These are phyloP conservation scores for Rheum nobile DNA, from an alignment of 148 eudicot genomes.

Conservation along the genomic window DNA sequence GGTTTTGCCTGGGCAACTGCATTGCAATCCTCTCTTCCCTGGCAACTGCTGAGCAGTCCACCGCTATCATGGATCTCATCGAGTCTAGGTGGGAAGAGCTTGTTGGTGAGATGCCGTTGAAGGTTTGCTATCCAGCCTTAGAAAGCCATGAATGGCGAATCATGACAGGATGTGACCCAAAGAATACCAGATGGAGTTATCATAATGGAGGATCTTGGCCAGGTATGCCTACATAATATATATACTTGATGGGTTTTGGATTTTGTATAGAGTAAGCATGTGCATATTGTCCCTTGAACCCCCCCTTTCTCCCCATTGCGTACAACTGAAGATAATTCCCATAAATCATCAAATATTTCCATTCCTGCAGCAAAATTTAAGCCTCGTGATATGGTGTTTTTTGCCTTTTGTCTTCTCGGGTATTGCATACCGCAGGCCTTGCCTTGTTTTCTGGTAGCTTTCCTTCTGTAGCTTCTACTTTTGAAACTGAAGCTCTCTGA, in stretches of 20 bases:
- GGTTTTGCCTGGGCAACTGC: conserved; percentile 93
- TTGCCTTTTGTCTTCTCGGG: too few relatives aligned
- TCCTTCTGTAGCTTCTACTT: too few relatives aligned
- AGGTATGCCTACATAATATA: conserved; percentile 31
- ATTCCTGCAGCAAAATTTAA: too few relatives aligned
- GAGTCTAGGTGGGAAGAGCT: conserved; percentile 87
- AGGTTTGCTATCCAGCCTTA: conserved; percentile 90
- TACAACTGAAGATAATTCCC: too few relatives aligned
- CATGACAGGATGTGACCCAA: conserved; percentile 88
- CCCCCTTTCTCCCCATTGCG: too few relatives aligned
- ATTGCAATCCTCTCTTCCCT: conserved; percentile 76
- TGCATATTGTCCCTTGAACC: too few relatives aligned
- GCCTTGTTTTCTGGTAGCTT: too few relatives aligned
- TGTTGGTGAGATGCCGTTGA: conserved; percentile 88
- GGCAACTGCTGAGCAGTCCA: conserved; percentile 72
- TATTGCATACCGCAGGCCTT: too few relatives aligned
- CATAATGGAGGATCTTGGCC: conserved; percentile 99
- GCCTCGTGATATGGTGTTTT: too few relatives aligned
- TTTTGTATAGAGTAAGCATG: too few relatives aligned
- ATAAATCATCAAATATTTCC: too few relatives aligned
- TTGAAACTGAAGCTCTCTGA: too few relatives aligned
- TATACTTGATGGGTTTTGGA: not conserved
- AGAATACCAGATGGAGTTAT: conserved; percentile 95
- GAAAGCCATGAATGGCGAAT: conserved; percentile 91
- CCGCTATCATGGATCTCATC: conserved; percentile 89